Conservation (phyloP, 768 basidiomycete genomes). For the Kwoniella europaea region DNA sequence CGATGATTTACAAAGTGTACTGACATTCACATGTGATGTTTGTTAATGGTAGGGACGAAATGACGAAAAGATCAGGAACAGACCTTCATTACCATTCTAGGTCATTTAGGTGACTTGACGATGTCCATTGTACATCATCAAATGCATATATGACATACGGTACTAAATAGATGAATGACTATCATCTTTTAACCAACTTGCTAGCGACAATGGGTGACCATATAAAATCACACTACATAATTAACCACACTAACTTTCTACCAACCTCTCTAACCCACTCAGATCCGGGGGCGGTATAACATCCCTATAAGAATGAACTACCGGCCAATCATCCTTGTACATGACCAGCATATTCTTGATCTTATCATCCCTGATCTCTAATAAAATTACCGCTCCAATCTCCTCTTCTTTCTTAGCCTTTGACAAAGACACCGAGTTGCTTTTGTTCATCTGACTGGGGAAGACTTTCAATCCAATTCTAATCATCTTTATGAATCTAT, state of each 20-base stretch:
- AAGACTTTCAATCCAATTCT: conserved; percentile 15
- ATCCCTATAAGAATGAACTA: conserved; percentile 36
- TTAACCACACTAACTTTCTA: neutral
- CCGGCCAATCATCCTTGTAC: conserved; percentile 36
- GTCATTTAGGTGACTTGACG: neutral
- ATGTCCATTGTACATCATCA: neutral
- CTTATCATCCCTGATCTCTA: conserved; percentile 19
- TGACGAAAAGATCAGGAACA: conserved; percentile 31
- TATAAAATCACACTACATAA: neutral
- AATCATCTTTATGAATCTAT: neutral
- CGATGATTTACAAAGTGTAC: neutral
- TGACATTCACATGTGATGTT: neutral
- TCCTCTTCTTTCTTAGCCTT: neutral
- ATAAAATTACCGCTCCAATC: conserved; percentile 25
- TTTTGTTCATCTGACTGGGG: neutral
- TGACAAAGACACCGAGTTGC: neutral
- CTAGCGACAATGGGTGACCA: neutral
- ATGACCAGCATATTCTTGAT: conserved; percentile 22
- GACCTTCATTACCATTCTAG: conserved; percentile 47
- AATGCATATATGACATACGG: conserved; percentile 2
- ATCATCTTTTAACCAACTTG: too few species aligned
- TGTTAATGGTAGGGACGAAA: conserved; percentile 22
- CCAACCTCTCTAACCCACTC: conserved; percentile 8
- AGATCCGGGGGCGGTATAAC: conserved; percentile 24
- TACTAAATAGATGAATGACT: too few species aligned